Evolutionary conservation across 805 yeast genomes (phyloP).

Genomic region (Candida andamanensis): DNA sequence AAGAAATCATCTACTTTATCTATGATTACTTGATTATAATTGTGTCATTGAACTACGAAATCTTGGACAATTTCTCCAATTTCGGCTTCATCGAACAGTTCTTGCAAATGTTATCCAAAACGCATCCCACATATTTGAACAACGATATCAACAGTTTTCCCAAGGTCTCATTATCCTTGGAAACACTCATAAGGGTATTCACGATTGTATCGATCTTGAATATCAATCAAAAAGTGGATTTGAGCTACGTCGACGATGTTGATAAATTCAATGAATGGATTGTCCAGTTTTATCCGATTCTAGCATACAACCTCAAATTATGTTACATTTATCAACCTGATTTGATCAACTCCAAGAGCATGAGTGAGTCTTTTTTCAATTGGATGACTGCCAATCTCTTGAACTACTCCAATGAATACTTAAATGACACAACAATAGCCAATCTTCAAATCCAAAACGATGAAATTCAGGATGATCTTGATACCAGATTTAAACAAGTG

Average conservation of each 20-base stretch:
- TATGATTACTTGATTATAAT: conserved; percentile 18
- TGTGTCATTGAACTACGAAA: neutral
- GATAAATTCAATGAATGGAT: conserved; percentile 4
- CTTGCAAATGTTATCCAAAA: conserved; percentile 6
- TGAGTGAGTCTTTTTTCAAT: conserved; percentile 24
- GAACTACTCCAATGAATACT: conserved; percentile 8
- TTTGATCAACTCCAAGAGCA: conserved; percentile 16
- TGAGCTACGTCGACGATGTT: conserved; percentile 1
- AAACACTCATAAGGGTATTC: conserved; percentile 22
- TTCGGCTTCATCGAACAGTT: conserved; percentile 5
- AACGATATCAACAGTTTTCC: conserved; percentile 11
- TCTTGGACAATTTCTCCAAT: neutral
- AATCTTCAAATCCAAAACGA: conserved; percentile 1
- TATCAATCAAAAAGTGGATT: conserved; percentile 2
- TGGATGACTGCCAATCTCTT: conserved; percentile 21
- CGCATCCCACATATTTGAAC: conserved; percentile 7
- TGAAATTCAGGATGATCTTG: conserved; percentile 2
- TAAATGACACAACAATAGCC: conserved; percentile 5
- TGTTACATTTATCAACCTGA: conserved; percentile 17
- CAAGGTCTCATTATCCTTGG: conserved; percentile 21
- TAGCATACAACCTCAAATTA: conserved; percentile 11
- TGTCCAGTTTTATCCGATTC: conserved; percentile 13
- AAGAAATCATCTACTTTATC: conserved; percentile 22
- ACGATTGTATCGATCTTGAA: conserved; percentile 21
- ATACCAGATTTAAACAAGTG: conserved; percentile 4